phyloP scores from a whole-genome alignment of 2,329 filamentous ascomycete genomes.

The Graphilbum sp. region DNA sequence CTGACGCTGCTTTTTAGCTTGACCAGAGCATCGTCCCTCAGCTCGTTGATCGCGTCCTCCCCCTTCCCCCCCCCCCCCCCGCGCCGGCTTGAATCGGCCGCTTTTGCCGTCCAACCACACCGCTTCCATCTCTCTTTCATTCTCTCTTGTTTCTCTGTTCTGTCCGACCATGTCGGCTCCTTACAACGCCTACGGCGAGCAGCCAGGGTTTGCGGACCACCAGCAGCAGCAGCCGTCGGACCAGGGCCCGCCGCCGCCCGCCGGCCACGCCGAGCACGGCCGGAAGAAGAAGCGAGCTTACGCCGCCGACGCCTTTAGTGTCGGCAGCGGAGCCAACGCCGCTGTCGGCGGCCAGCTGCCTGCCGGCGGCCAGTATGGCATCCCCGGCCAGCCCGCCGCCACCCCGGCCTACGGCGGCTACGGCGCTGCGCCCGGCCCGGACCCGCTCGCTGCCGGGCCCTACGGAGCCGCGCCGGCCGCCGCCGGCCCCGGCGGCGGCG shows the following conservation, averaged over 20 bases:
- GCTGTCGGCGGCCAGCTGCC: conserved; percentile 29
- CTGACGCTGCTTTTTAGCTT: no score
- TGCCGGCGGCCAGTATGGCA: conserved; percentile 28
- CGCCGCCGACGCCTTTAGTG: conserved; percentile 87
- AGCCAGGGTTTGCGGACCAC: conserved; percentile 25
- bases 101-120: neutral
- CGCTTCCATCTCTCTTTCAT: neutral
- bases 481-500: conserved; percentile 18
- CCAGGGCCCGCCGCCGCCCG: conserved; percentile 18
- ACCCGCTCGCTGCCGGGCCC: conserved; percentile 22
- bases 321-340: conserved; percentile 75
- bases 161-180: conserved; percentile 36
- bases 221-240: conserved; percentile 22
- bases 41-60: no score
- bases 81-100: no score
- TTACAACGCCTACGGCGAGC: conserved; percentile 19
- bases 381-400: conserved; percentile 20
- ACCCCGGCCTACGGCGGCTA: conserved; percentile 42
- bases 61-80: no score
- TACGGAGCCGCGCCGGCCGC: conserved; percentile 25
- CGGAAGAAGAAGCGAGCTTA: conserved; percentile 91
- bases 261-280: conserved; percentile 24
- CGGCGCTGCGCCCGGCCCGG: conserved; percentile 29
- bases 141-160: neutral
- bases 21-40: no score